These are phyloP conservation scores for Pythium aphanidermatum DNA, from an alignment of 352 stramenopile genomes.

Conservation along the genomic window DNA sequence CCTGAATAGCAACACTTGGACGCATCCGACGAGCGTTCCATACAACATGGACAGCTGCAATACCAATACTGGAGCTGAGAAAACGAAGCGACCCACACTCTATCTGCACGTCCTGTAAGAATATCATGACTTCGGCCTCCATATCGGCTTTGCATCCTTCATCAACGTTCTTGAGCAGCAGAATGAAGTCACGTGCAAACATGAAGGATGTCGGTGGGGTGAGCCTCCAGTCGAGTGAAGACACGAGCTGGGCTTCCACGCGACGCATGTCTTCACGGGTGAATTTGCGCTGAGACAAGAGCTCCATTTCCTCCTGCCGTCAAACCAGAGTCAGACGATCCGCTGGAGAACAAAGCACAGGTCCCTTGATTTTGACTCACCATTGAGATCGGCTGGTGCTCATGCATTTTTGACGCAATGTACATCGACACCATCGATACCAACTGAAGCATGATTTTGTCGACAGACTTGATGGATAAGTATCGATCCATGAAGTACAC, in stretches of 20 bases:
- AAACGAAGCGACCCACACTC: conserved; percentile 29
- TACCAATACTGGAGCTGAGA: conserved; percentile 31
- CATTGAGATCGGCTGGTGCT: conserved; percentile 44
- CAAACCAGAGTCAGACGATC: not conserved
- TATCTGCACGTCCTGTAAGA: conserved; percentile 21
- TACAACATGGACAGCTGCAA: conserved; percentile 30
- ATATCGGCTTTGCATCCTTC: conserved; percentile 14
- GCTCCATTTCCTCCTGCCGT: conserved; percentile 37
- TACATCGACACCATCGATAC: conserved; percentile 48
- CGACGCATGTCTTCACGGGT: conserved; percentile 28
- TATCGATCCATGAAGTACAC: conserved; percentile 46
- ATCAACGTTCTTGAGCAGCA: conserved; percentile 15
- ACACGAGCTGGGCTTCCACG: conserved; percentile 30
- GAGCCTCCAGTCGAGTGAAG: conserved; percentile 29
- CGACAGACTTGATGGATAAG: conserved; percentile 30
- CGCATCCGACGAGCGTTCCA: conserved; percentile 28
- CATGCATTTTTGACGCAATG: conserved; percentile 50
- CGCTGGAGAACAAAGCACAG: conserved; percentile 6
- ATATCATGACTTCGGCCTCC: conserved; percentile 18
- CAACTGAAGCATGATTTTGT: conserved; percentile 49
- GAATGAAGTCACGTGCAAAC: conserved; percentile 37
- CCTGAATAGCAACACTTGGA: conserved; percentile 23
- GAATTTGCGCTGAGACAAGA: conserved; percentile 43
- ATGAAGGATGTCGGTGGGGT: conserved; percentile 32
- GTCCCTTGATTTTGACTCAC: conserved; percentile 4